A percentile compares a stretch with the other conserved stretches of the same genome.
Conservation (phyloP, 129 eudicot genomes). For the Chrysanthemum makinoi region DNA sequence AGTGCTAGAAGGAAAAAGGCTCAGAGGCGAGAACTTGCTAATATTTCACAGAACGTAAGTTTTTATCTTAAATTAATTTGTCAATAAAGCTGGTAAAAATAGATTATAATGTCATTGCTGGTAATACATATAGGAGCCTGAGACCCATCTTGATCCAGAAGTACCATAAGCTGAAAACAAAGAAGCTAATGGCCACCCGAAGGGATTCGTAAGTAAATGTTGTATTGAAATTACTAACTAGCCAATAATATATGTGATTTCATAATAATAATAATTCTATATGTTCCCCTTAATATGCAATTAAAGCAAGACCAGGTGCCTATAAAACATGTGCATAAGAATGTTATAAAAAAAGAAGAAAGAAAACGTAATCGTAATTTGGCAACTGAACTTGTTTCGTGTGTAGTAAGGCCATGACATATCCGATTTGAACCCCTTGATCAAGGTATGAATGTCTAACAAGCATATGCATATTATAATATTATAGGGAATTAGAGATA, state of each 20-base stretch:
- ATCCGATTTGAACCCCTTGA: conserved; percentile 80
- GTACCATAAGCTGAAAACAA: conserved; percentile 29
- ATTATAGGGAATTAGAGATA: background rate
- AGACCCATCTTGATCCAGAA: conserved; percentile 37
- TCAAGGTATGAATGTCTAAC: conserved; percentile 44
- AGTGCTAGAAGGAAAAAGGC: conserved; percentile 77
- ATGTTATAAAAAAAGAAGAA: conserved; percentile 16
- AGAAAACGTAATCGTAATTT: conserved; percentile 37
- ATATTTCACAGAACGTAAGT: conserved; percentile 38
- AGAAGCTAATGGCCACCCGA: conserved; percentile 35
- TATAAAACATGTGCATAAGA: too few relatives aligned
- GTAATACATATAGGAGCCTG: conserved; percentile 30
- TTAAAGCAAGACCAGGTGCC: too few relatives aligned
- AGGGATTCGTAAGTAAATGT: conserved; percentile 41
- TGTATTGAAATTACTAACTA: background rate
- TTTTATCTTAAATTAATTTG: conserved; percentile 12
- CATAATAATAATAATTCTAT: background rate
- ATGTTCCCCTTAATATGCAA: background rate
- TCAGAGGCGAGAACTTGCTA: conserved; percentile 65
- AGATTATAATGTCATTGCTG: conserved; percentile 11
- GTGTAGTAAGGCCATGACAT: conserved; percentile 78
- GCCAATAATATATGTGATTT: background rate
- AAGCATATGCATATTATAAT: background rate
- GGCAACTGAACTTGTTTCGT: conserved; percentile 55
- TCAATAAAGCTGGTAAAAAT: background rate